Base-by-base conservation (phyloP, 1,284 basidiomycete species). In the Ceratobasidium sp. region DNA sequence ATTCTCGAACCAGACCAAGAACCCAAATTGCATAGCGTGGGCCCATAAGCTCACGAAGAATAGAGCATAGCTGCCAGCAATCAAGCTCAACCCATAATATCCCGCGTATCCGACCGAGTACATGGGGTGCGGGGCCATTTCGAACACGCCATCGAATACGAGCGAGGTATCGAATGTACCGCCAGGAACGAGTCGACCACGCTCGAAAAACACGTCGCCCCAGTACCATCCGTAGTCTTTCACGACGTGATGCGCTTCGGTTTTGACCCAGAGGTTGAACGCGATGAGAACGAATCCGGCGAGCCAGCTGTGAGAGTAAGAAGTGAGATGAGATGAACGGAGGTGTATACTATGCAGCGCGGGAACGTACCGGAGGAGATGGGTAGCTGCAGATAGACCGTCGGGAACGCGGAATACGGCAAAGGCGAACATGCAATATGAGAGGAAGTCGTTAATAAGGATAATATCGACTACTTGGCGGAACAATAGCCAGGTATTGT, bases 211-310 rank as follows among this genome's bases (percentile, higher is more conserved):
- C 68, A 94, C 94, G 83, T 99, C 97, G 23, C 97, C 97, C 97
- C 97, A 99, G 85, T 99, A 99, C 96, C 96, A 95, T 12, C 93
- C 94, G 80, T 93, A 94, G 81, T 94, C 92, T 80, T 98, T 98
- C 79, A 99, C 96, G 70, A 99, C 96, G 67, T 96, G 90, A 84
- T 99, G 97, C 0, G 97, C 97, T 83, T 99, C 97, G 15, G 95
- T 93, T 86, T 99, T 99, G 81, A 99, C 97, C 96, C 97, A 99
- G 50, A 98, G 89, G 84, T 99, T 99, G 89, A 99, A 99, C 54
- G 90, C 89, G 83, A 99, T 96, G 48, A 99, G 87, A 0, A 90
- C 88, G 81, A 95, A 85, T 15, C 98, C 97, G 15, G 92, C 92
- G 59, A 94, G 84, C 96, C 97, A 99, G 81, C 95, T 95, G 76